Conservation (phyloP, 305 asterid species). For the Fraxinus paxiana region DNA sequence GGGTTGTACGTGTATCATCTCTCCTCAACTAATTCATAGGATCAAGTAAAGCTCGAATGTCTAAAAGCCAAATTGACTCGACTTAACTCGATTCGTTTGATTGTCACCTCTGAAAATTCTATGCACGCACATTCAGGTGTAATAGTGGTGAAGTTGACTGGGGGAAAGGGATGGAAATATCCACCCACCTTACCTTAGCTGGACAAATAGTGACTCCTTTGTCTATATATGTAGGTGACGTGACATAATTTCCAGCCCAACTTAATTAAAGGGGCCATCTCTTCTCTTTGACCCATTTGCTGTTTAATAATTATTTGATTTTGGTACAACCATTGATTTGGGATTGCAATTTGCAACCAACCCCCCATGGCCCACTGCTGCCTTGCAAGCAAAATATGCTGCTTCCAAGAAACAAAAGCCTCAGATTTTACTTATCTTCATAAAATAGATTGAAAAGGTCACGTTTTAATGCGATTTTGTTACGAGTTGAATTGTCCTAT, state of each 20-base stretch:
- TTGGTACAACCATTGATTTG: background rate
- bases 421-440: background rate
- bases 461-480: background rate
- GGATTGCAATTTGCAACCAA: background rate
- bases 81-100: background rate
- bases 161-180: slow-evolving; percentile 4
- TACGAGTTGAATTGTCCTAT: background rate
- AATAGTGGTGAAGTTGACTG: slow-evolving; percentile 5
- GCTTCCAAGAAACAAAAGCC: background rate
- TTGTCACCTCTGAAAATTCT: background rate
- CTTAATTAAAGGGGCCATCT: slow-evolving; percentile 21
- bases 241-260: slow-evolving; percentile 24
- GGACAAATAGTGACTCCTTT: slow-evolving; percentile 31
- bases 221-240: slow-evolving; percentile 11
- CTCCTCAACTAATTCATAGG: background rate
- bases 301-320: background rate
- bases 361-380: background rate
- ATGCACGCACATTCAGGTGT: background rate
- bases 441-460: too few species aligned
- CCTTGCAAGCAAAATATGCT: background rate
- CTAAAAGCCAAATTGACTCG: background rate
- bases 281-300: background rate
- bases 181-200: slow-evolving; percentile 19
- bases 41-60: background rate
- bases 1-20: too few species aligned